Evolutionary conservation across 306 rosid species (phyloP).

Genomic region (Aeschynomene evenia): DNA sequence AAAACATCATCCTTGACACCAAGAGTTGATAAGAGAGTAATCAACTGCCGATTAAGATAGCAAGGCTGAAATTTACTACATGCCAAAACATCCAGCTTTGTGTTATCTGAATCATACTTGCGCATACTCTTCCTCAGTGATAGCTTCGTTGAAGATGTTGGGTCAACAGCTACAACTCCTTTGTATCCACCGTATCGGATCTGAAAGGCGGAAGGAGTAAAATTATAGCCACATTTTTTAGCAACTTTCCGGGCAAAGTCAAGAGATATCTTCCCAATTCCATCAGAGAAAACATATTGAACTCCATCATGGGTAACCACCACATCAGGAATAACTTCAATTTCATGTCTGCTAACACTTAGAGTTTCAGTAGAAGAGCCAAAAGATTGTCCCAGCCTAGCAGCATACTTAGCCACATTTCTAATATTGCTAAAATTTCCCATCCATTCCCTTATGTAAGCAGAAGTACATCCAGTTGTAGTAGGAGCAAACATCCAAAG

Average conservation of each 20-base stretch:
- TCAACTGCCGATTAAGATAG: conserved; percentile 75
- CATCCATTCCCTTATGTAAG: conserved; percentile 60
- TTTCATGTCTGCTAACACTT: conserved; percentile 46
- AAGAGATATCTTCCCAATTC: conserved; percentile 83
- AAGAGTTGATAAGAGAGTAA: conserved; percentile 78
- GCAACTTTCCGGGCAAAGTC: conserved; percentile 70
- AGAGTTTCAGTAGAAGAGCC: conserved; percentile 87
- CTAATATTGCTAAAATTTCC: conserved; percentile 62
- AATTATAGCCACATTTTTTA: conserved; percentile 52
- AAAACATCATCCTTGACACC: conserved; percentile 57
- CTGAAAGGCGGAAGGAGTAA: conserved; percentile 78
- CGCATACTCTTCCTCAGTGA: conserved; percentile 79
- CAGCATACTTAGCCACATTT: conserved; percentile 95
- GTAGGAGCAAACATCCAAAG: conserved; percentile 89
- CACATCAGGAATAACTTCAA: conserved; percentile 60
- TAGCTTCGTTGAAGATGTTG: conserved; percentile 55
- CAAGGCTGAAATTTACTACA: conserved; percentile 70
- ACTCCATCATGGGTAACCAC: neutral
- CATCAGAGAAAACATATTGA: conserved; percentile 75
- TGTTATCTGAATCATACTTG: conserved; percentile 59
- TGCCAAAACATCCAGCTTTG: conserved; percentile 72
- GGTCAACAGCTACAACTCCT: conserved; percentile 92
- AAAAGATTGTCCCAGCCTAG: conserved; percentile 87
- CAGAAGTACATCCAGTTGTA: conserved; percentile 38
- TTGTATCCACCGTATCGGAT: conserved; percentile 87